Base-by-base conservation (phyloP, 306 rosid species). In the Cucurbita ficifolia region DNA sequence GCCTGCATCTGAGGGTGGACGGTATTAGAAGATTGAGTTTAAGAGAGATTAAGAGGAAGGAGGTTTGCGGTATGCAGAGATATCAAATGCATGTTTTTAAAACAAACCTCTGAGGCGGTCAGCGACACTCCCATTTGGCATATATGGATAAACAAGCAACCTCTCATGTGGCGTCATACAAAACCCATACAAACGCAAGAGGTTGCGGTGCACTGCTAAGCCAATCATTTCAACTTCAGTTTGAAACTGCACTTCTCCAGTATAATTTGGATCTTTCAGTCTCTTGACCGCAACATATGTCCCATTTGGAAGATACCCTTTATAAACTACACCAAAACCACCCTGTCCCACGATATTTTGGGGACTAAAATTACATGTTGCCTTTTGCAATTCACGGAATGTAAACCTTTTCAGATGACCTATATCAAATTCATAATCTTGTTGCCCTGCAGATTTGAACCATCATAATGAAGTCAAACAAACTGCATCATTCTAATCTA, bases 161-260 rank as follows among this genome's bases (percentile, higher is more conserved):
- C 99, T 91, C 87, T 91, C 99, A 17, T 91, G 82, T 0, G 95
- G 56, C 17, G 91, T 94, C 96, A 91, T 84, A 81, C 97, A 94
- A 80, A 90, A 94, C 18, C 96, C 99, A 80, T 83, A 86, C 57
- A 94, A 86, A 38, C 88, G 88, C 72, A 94, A 76, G 82, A 94
- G 96, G 78, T 94, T 91, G 21, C 99, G 87, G 74, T 94, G 97
- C 82, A 94, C 87, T 33, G 96, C 99, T 88, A 94, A 81, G 81
- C 99, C 99, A 70, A 94, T 94, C 96, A 91, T 86, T 85, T 91
- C 97, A 75, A 94, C 99, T 81, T 94, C 97, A 35, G 99, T 94
- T 80, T 94, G 99, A 82, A 94, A 94, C 86, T 91, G 99, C 77
- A 94, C 87, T 85, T 91, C 99, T 81, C 99, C 99, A 1, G 91